Conservation (phyloP, 1,284 basidiomycete species). For the Agaricales sp. region DNA sequence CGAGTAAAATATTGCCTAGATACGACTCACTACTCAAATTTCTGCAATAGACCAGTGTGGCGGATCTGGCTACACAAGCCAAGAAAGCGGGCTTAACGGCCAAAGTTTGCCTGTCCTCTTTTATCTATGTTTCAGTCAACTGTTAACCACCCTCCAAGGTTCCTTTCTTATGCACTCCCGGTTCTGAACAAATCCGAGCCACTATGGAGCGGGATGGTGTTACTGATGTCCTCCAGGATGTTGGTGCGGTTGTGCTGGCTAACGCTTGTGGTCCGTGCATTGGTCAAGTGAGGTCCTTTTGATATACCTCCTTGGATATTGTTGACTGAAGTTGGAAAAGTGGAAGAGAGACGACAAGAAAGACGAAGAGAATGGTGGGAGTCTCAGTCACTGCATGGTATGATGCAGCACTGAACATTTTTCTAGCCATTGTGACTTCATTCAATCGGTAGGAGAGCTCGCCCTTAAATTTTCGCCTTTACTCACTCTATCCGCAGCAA, state of each 20-base stretch:
- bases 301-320: conserved; percentile 5
- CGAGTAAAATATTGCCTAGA: conserved; percentile 16
- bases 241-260: conserved; percentile 88
- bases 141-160: conserved; percentile 33
- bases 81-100: conserved; percentile 72
- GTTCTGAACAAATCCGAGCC: conserved; percentile 95
- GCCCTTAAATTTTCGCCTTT: conserved; percentile 2
- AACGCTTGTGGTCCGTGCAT: conserved; percentile 99
- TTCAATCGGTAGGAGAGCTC: conserved; percentile 68
- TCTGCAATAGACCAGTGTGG: conserved; percentile 63
- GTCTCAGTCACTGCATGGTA: conserved; percentile 7
- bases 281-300: conserved; percentile 57
- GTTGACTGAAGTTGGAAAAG: conserved; percentile 21
- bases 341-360: conserved; percentile 94
- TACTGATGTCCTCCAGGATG: conserved; percentile 70
- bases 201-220: conserved; percentile 95
- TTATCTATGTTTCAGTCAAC: conserved; percentile 3
- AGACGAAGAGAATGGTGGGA: conserved; percentile 82
- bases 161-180: conserved; percentile 95
- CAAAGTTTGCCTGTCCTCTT: conserved; percentile 35
- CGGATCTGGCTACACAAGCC: conserved; percentile 88
- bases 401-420: conserved; percentile 2
- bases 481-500: conserved; percentile 36
- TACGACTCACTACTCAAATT: neutral
- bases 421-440: conserved; percentile 87